phyloP scores from a whole-genome alignment of 495 filamentous ascomycete species.

The Aspergillus ellipticus region DNA sequence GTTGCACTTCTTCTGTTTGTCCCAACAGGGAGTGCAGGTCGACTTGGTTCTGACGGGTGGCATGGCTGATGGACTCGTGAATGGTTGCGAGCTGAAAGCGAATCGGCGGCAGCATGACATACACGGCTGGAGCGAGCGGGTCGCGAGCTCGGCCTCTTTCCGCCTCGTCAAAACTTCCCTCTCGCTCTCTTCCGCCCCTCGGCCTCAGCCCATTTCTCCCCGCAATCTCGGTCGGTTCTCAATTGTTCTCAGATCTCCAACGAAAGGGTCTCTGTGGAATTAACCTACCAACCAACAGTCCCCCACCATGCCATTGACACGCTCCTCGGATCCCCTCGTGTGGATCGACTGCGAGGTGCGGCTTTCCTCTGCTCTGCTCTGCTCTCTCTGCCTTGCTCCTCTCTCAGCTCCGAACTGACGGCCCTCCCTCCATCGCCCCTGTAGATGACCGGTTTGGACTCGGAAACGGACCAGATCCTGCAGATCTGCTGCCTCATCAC shows the following conservation, averaged over 20 bases:
- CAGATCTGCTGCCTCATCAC: conserved; percentile 95
- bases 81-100: neutral
- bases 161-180: neutral
- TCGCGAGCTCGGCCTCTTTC: too few relatives aligned
- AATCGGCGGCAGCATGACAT: too few relatives aligned
- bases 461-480: conserved; percentile 75
- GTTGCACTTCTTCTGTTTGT: conserved; percentile 48
- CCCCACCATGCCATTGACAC: conserved; percentile 39
- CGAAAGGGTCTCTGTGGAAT: too few relatives aligned
- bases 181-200: neutral
- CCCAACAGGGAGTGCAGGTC: conserved; percentile 45
- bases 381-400: conserved; percentile 3
- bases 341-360: conserved; percentile 89
- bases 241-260: too few relatives aligned
- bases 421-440: neutral
- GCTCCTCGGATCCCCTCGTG: conserved; percentile 61
- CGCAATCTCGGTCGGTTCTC: neutral
- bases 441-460: conserved; percentile 92
- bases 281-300: too few relatives aligned
- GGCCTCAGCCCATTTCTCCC: too few relatives aligned
- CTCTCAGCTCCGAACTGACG: neutral
- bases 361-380: neutral
- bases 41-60: conserved; percentile 19
- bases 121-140: too few relatives aligned
- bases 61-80: neutral